These are phyloP conservation scores for Marsdenia floribunda DNA, from an alignment of 257 asterid species.

Conservation along the genomic window DNA sequence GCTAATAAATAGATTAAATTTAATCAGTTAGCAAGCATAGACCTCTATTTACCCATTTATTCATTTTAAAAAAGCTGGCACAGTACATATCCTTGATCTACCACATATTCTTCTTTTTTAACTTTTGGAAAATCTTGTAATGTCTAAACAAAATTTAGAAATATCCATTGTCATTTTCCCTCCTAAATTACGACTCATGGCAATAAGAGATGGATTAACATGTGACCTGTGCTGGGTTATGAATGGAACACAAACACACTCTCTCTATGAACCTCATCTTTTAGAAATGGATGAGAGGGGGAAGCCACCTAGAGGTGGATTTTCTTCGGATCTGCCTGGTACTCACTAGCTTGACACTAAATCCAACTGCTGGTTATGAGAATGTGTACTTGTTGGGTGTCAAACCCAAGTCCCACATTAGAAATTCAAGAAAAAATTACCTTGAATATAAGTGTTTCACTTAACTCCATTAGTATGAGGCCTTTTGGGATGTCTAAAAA, in stretches of 20 bases:
- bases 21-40: too few relatives aligned
- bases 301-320: neutral
- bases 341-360: neutral
- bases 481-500: too few relatives aligned
- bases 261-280: neutral
- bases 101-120: neutral
- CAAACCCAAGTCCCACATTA: too few relatives aligned
- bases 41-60: neutral
- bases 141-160: neutral
- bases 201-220: neutral
- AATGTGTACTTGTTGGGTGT: too few relatives aligned
- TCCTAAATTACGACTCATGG: neutral
- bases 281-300: neutral
- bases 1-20: too few relatives aligned
- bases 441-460: too few relatives aligned
- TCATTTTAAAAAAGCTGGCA: neutral
- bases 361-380: neutral
- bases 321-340: neutral
- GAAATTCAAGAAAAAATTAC: too few relatives aligned
- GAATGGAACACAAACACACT: neutral
- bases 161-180: neutral
- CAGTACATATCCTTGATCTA: neutral
- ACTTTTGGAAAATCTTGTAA: slow-evolving; percentile 1
- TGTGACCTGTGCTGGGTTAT: neutral
- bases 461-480: too few relatives aligned